Base-by-base conservation (phyloP, 2,329 filamentous ascomycete genomes). In the Phialophora macrospora region DNA sequence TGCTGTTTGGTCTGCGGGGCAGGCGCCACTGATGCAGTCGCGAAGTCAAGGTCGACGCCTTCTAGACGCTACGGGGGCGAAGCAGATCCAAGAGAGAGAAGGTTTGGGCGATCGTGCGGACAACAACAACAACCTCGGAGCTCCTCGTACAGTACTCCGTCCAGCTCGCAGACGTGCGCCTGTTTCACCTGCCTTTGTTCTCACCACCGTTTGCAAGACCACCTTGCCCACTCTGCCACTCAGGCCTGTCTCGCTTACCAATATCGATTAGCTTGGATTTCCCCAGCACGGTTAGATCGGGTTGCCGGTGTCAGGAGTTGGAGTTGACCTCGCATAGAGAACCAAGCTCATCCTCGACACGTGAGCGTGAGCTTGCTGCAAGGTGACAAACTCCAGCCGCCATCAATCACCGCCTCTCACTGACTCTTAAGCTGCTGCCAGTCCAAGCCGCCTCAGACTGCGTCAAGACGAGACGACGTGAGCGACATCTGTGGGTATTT, bases 341-440 rank as follows among this genome's bases (percentile, higher is more conserved):
- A 22, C 20, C 48, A 49, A 20, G 46, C 17, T 41, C 34, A 6
- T 4, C 34, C 6, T 4, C 34, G 12, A 41, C 52, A 55, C 52
- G 52, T 55, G 52, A n/a, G 52, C n/a, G 28, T 11, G 52, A 55
- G 52, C 52, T 55, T 55, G 52, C 52, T 55, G 52, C n/a, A 55
- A n/a, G n/a, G 24, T 55, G 52, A 55, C 26, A 12, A 8, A 14
- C n/a, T 34, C 28, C 26, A 55, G 28, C 26, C 52, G 8, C 28
- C 52, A 28, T 28, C 24, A 34, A 34, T 20, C 24, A 55, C 52
- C 28, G 26, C 52, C 26, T 28, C 28, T 34, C 14, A 55, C 52
- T 24, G 52, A 55, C 28, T 30, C 28, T 28, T 34, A 28, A 34
- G 5, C 26, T 11, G n/a, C 24, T 20, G n/a, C 14, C 28, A 24